Evolutionary conservation across 441 rosid species (phyloP).

Genomic region (Corymbia citriodora): DNA sequence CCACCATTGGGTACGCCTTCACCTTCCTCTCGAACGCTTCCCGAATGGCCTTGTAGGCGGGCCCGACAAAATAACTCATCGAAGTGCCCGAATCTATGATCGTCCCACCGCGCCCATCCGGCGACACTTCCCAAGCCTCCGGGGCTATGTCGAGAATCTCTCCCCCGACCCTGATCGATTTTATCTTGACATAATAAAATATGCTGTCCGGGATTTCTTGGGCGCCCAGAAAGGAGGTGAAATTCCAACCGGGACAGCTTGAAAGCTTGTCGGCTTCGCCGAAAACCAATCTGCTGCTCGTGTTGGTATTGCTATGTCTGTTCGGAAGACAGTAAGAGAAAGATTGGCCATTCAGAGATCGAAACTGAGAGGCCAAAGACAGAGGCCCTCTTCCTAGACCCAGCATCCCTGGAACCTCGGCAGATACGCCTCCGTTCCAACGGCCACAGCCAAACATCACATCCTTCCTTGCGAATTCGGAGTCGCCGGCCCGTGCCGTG

Average conservation of each 20-base stretch:
- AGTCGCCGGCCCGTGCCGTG: background rate
- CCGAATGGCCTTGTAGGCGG: background rate
- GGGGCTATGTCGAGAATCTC: background rate
- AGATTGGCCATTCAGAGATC: slow-evolving; percentile 70
- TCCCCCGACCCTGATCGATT: slow-evolving; percentile 3
- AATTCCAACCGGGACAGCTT: background rate
- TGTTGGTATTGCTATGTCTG: background rate
- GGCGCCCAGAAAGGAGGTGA: background rate
- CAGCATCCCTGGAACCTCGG: slow-evolving; percentile 74
- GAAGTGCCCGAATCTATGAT: slow-evolving; percentile 2
- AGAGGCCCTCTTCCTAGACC: slow-evolving; percentile 93
- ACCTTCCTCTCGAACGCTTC: slow-evolving; percentile 5
- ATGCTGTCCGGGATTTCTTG: background rate
- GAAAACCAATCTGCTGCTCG: background rate
- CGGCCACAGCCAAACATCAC: slow-evolving; percentile 61
- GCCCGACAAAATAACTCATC: background rate
- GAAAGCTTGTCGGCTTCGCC: background rate
- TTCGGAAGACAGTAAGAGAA: slow-evolving; percentile 41
- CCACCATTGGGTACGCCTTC: background rate
- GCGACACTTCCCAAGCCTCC: background rate
- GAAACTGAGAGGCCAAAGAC: slow-evolving; percentile 83
- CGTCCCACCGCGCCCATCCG: background rate
- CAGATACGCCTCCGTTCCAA: slow-evolving; percentile 85
- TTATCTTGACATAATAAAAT: background rate
- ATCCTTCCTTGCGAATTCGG: background rate